A percentile compares a stretch with the other conserved stretches of the same genome.
phyloP scores from a whole-genome alignment of 768 basidiomycete species.

The Floccularia luteovirens region DNA sequence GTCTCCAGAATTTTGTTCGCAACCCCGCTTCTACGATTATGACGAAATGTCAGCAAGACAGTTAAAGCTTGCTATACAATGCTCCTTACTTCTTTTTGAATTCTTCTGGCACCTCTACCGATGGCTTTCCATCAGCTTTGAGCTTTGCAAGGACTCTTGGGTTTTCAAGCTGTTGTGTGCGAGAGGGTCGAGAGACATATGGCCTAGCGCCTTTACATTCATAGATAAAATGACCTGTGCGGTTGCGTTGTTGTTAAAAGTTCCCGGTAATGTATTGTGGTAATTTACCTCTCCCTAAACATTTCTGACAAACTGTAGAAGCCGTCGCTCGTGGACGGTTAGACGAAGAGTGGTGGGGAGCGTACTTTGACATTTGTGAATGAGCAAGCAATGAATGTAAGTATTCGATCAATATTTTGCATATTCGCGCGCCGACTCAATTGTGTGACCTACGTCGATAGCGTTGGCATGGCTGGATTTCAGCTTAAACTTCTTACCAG shows the following conservation, averaged over 20 bases:
- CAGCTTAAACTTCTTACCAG: no score
- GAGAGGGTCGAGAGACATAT: constrained; percentile 84
- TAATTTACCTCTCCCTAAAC: constrained; percentile 53
- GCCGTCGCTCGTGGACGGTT: constrained; percentile 58
- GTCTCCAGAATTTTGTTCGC: constrained; percentile 79
- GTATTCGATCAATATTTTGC: no score
- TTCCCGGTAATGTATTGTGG: not conserved
- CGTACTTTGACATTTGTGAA: constrained; percentile 65
- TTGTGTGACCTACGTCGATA: no score
- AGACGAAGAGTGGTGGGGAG: constrained; percentile 57
- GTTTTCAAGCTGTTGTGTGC: constrained; percentile 81
- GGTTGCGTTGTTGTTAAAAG: not conserved
- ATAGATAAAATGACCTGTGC: constrained; percentile 86
- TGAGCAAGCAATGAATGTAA: no score
- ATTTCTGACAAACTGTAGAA: constrained; percentile 78
- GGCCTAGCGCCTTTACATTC: constrained; percentile 80
- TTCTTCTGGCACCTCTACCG: constrained; percentile 84
- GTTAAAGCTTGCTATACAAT: not conserved
- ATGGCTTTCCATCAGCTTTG: constrained; percentile 64
- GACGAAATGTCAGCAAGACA: constrained; percentile 2
- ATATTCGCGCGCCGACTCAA: no score
- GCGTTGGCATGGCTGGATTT: no score
- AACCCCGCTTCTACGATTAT: constrained; percentile 50
- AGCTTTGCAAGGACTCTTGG: constrained; percentile 61
- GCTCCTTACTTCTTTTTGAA: constrained; percentile 70